These are phyloP conservation scores for Saccharomyces hybrid DNA, from an alignment of 1,139 yeast genomes.

Conservation along the genomic window DNA sequence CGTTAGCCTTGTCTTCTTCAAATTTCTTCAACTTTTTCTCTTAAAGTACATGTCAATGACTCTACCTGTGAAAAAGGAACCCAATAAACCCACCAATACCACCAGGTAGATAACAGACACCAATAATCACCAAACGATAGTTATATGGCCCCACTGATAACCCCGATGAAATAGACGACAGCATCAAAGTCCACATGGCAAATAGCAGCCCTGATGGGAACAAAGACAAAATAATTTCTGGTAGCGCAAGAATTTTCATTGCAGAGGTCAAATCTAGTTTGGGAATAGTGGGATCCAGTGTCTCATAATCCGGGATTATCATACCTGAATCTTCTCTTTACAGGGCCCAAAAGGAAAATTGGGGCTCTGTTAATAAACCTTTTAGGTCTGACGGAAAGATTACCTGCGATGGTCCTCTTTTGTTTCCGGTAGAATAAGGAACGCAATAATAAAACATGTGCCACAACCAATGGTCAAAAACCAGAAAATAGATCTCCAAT, in stretches of 20 bases:
- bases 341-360: constrained; percentile 28
- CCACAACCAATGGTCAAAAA: constrained; percentile 59
- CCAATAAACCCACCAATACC: constrained; percentile 50
- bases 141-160: constrained; percentile 42
- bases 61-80: constrained; percentile 44
- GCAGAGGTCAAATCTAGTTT: constrained; percentile 39
- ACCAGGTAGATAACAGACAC: constrained; percentile 55
- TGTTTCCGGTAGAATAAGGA: constrained; percentile 59
- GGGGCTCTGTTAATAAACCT: constrained; percentile 40
- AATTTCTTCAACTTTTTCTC: constrained; percentile 17
- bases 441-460: constrained; percentile 29
- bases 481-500: constrained; percentile 77
- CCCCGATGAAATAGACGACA: constrained; percentile 56
- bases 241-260: constrained; percentile 35
- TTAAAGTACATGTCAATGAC: constrained; percentile 42
- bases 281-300: constrained; percentile 28
- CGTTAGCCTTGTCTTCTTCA: constrained; percentile 22
- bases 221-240: constrained; percentile 35
- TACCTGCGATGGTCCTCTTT: constrained; percentile 61
- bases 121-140: constrained; percentile 48
- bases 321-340: constrained; percentile 17
- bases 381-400: constrained; percentile 48
- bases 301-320: constrained; percentile 30
- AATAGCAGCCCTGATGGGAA: constrained; percentile 60
- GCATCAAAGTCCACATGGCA: constrained; percentile 60